phyloP scores from a whole-genome alignment of 139 green algal genomes.

The Desmodesmus armatus region DNA sequence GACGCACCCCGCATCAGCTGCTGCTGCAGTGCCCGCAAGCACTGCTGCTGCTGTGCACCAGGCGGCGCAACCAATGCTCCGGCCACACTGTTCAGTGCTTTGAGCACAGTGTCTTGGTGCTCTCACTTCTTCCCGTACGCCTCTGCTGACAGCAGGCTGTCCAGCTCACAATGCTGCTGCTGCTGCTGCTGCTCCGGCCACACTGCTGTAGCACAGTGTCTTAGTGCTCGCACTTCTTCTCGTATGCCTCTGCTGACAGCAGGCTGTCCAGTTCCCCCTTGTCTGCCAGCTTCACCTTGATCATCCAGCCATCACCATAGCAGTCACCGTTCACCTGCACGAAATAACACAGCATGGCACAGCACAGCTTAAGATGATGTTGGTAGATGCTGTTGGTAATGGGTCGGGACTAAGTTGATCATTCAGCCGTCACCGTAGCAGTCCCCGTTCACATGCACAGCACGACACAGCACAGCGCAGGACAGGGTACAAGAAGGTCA shows the following conservation, averaged over 20 bases:
- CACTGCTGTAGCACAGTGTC: not conserved
- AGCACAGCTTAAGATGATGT: too few relatives aligned
- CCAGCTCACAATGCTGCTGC: not conserved
- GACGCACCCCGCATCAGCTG: not conserved
- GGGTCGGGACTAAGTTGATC: too few relatives aligned
- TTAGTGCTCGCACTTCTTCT: slow-evolving; percentile 75
- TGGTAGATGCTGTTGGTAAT: too few relatives aligned
- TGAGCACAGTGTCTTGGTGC: not conserved
- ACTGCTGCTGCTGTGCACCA: not conserved
- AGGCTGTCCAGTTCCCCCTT: slow-evolving; percentile 78
- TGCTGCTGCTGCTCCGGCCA: slow-evolving; percentile 8
- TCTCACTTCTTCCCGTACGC: not conserved
- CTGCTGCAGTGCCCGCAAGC: not conserved
- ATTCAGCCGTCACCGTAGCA: not conserved
- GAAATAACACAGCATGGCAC: too few relatives aligned
- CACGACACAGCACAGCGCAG: too few relatives aligned
- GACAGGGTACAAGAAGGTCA: too few relatives aligned
- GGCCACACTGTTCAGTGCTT: not conserved
- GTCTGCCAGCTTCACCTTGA: slow-evolving; percentile 96
- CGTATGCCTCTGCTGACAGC: slow-evolving; percentile 87
- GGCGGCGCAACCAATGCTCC: not conserved
- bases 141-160: not conserved
- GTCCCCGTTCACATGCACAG: too few relatives aligned
- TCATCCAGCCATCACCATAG: slow-evolving; percentile 93
- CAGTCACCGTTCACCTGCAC: slow-evolving; percentile 89